Conservation (phyloP, 306 rosid genomes). For the Ormosia semicastrata region DNA sequence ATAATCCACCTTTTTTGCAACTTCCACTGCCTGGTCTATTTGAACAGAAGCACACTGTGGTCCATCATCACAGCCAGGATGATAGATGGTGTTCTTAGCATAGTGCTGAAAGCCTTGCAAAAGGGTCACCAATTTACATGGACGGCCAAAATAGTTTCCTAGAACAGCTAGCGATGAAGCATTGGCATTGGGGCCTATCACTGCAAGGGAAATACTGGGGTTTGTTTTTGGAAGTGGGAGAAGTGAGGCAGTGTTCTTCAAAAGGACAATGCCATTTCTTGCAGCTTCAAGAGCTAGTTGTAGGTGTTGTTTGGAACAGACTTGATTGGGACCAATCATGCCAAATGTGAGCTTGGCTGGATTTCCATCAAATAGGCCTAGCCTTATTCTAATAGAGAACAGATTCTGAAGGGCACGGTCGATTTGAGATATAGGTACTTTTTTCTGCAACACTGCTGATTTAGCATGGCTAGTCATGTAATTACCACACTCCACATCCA, state of each 20-base stretch:
- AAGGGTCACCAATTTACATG: slow-evolving; percentile 67
- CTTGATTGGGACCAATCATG: slow-evolving; percentile 60
- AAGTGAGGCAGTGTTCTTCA: slow-evolving; percentile 65
- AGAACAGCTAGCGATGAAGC: slow-evolving; percentile 50
- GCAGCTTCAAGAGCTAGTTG: slow-evolving; percentile 86
- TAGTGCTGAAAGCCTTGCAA: slow-evolving; percentile 59
- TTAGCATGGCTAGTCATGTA: slow-evolving; percentile 58
- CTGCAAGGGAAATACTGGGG: slow-evolving; percentile 56
- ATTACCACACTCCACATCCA: slow-evolving; percentile 83
- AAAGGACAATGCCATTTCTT: slow-evolving; percentile 78
- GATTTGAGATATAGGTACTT: slow-evolving; percentile 41
- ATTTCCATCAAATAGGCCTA: slow-evolving; percentile 78
- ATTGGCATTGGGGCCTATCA: slow-evolving; percentile 88
- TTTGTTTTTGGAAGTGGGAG: slow-evolving; percentile 71
- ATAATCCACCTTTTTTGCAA: slow-evolving; percentile 59
- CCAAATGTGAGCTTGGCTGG: slow-evolving; percentile 60
- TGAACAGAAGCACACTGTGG: slow-evolving; percentile 55
- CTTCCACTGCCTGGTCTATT: slow-evolving; percentile 52
- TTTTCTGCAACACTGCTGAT: slow-evolving; percentile 61
- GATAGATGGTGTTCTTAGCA: slow-evolving; percentile 46
- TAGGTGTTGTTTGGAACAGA: slow-evolving; percentile 71
- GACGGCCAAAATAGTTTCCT: slow-evolving; percentile 86
- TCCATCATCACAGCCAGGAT: slow-evolving; percentile 61
- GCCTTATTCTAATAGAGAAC: slow-evolving; percentile 73
- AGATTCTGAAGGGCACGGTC: slow-evolving; percentile 87